Evolutionary conservation across 2,329 filamentous ascomycete genomes (phyloP), one percentile per base, ranked within the genome.

Genomic region (Microcyclospora tardicrescens): DNA sequence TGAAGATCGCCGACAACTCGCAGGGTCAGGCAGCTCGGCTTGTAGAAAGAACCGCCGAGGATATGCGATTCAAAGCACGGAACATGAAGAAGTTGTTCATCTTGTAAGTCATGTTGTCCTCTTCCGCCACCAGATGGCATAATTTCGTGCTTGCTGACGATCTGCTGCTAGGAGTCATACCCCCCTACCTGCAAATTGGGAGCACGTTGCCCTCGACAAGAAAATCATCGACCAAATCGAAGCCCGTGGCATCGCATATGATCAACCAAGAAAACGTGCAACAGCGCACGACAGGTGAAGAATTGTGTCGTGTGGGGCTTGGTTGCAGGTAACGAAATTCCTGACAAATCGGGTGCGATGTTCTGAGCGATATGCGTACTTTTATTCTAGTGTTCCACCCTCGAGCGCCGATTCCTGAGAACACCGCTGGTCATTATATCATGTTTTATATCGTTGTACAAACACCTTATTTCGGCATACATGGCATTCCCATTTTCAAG

Each of bases 51-150:
- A 60, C 55, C 5, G 69, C 77, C 42, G 69, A 73, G 2, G 68
- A 72, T 35, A 43, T 61, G 10, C 41, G 58, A 10, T 59, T 59
- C 51, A 59, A 60, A 43, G 72, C 71, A 3, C 61, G 73, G 36
- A 74, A 73, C 43, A 54, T 76, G 41, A 72, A 70, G 50, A 56
- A 64, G 31, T 56, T 56, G 6, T 64, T 51, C 37, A 38, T 68
- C 2, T 63, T 62, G 65, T 68, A 51, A 54, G 62, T 61, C 29
- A 19, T 34, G 16, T 19, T 14, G 15, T 12, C 38, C 14, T 34
- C 41, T 33, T 28, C 35, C 13, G 29, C 15, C 13, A 14, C 34
- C 16, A 16, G 16, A 15, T 13, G 14, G 11, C 5, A 13, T 5
- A 37, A 28, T 28, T 35, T 28, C 40, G 35, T 9, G 9, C 30